Conservation (phyloP, 768 basidiomycete species). For the Tricholoma terreum region DNA sequence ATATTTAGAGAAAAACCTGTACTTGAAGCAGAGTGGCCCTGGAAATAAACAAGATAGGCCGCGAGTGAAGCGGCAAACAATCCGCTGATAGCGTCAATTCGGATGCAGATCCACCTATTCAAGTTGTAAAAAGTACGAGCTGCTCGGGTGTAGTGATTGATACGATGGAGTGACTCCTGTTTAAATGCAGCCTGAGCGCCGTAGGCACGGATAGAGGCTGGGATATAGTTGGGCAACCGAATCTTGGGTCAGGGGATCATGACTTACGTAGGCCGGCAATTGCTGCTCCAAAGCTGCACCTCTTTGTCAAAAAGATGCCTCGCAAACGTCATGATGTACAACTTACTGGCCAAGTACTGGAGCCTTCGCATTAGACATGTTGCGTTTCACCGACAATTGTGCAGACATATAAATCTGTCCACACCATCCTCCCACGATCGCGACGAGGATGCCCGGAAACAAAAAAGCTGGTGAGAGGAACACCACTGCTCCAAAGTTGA, state of each 20-base stretch:
- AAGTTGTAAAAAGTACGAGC: constrained; percentile 50
- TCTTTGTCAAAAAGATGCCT: neutral
- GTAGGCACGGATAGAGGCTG: constrained; percentile 64
- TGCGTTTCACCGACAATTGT: constrained; percentile 46
- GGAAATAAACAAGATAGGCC: constrained; percentile 49
- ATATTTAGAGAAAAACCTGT: constrained; percentile 56
- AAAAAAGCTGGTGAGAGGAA: constrained; percentile 45
- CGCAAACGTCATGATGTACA: constrained; percentile 21
- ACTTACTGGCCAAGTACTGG: constrained; percentile 38
- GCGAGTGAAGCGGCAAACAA: constrained; percentile 55
- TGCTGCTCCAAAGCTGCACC: constrained; percentile 46
- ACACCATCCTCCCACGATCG: constrained; percentile 40
- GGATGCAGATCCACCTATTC: constrained; percentile 45
- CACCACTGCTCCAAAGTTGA: constrained; percentile 42
- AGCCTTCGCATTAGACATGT: constrained; percentile 41
- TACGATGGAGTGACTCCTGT: constrained; percentile 42
- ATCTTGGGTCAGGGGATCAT: neutral
- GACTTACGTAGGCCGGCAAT: constrained; percentile 51
- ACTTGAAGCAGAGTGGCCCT: constrained; percentile 38
- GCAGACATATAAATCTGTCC: constrained; percentile 44
- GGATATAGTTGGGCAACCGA: neutral
- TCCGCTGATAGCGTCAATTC: constrained; percentile 56
- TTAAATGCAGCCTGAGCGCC: constrained; percentile 51
- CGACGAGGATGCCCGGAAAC: constrained; percentile 42
- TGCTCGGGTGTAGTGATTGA: constrained; percentile 50